Percentiles rank a stretch among this genome's conserved stretches.
These are phyloP conservation scores for Kwoniella mangroviensis DNA, from an alignment of 768 basidiomycete species.

Conservation along the genomic window DNA sequence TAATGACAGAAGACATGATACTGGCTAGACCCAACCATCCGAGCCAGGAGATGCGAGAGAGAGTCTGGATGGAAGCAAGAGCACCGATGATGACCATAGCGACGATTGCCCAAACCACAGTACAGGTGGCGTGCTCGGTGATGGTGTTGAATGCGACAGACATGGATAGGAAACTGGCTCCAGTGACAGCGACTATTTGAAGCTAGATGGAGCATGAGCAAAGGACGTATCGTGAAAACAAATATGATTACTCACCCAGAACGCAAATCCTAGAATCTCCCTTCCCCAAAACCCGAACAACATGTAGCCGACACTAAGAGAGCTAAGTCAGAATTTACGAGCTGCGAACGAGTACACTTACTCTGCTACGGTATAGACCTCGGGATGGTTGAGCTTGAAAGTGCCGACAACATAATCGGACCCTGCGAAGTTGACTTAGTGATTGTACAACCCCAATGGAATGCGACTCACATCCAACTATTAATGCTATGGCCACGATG, in stretches of 20 bases:
- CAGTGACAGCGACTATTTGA: conserved; percentile 18
- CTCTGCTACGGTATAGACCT: conserved; percentile 43
- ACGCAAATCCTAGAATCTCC: conserved; percentile 40
- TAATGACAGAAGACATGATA: conserved; percentile 44
- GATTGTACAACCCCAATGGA: no score
- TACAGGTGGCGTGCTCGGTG: conserved; percentile 56
- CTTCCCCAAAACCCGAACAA: conserved; percentile 37
- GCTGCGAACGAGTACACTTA: not conserved
- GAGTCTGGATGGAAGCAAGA: conserved; percentile 49
- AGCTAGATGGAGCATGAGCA: conserved; percentile 17
- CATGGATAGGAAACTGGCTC: conserved; percentile 51
- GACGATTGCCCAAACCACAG: conserved; percentile 56
- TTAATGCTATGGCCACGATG: conserved; percentile 36
- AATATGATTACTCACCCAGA: conserved; percentile 30
- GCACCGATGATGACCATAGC: conserved; percentile 45
- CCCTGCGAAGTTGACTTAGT: conserved; percentile 21
- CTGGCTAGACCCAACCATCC: conserved; percentile 47
- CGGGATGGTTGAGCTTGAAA: conserved; percentile 52
- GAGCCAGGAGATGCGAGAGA: conserved; percentile 52
- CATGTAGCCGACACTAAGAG: conserved; percentile 39
- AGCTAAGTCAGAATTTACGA: not conserved
- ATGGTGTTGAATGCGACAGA: conserved; percentile 58
- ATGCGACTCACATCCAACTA: conserved; percentile 35
- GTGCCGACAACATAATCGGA: conserved; percentile 42
- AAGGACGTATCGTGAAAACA: no score